Conservation (phyloP, 805 yeast species). For the Scheffersomyces ergatensis region DNA sequence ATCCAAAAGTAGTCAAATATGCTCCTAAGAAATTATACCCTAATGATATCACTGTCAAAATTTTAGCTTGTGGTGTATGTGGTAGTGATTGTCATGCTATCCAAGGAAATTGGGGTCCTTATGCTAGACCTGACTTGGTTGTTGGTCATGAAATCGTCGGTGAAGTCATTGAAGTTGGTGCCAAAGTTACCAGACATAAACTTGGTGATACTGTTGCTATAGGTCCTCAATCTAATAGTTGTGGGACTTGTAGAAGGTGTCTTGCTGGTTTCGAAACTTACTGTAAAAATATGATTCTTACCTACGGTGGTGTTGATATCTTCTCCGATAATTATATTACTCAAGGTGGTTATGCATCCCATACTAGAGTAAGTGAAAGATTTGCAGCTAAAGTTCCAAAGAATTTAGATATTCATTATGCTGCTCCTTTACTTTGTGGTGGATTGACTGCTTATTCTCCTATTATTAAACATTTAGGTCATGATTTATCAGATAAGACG, state of each 20-base stretch:
- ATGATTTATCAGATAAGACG: conserved; percentile 22
- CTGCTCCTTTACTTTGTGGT: conserved; percentile 56
- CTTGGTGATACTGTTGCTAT: conserved; percentile 78
- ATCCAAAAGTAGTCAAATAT: conserved; percentile 27
- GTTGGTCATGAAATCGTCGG: conserved; percentile 70
- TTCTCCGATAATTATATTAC: conserved; percentile 24
- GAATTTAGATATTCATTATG: conserved; percentile 31
- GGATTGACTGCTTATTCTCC: conserved; percentile 56
- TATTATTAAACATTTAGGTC: conserved; percentile 37
- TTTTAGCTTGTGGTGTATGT: conserved; percentile 63
- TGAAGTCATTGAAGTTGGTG: conserved; percentile 55
- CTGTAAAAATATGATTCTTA: conserved; percentile 48
- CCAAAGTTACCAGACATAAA: conserved; percentile 45
- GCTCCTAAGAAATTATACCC: conserved; percentile 20
- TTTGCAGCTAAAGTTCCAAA: conserved; percentile 51
- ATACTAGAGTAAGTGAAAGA: conserved; percentile 37
- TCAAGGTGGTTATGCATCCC: conserved; percentile 52
- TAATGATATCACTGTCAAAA: conserved; percentile 53
- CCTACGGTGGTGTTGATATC: conserved; percentile 50
- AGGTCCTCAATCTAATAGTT: conserved; percentile 66
- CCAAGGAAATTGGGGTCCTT: conserved; percentile 49
- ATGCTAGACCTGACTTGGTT: conserved; percentile 31
- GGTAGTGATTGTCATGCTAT: conserved; percentile 59
- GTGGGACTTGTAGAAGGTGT: conserved; percentile 61
- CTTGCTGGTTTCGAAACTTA: conserved; percentile 34